Evolutionary conservation across 106 monocot genomes (phyloP).

Genomic region (Chionographis japonica): DNA sequence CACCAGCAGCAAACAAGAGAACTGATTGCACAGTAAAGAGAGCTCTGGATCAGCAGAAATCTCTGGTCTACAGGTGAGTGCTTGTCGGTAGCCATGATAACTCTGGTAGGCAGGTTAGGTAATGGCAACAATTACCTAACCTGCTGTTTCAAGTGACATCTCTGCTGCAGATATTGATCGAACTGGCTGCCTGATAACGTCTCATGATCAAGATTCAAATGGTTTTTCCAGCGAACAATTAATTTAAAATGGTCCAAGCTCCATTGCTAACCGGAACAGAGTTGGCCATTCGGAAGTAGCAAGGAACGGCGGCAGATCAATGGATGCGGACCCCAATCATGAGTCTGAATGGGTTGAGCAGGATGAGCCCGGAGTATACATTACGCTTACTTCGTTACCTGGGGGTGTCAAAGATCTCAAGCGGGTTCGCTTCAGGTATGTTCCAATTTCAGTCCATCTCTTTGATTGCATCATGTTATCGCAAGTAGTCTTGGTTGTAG

Average conservation of each 20-base stretch:
- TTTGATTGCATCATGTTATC: too few species aligned
- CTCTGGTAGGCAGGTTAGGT: too few species aligned
- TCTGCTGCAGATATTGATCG: constrained; percentile 41
- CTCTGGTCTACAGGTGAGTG: too few species aligned
- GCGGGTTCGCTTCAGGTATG: constrained; percentile 93
- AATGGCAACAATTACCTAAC: too few species aligned
- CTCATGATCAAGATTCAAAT: constrained; percentile 44
- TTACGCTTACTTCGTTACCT: constrained; percentile 83
- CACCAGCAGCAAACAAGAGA: too few species aligned
- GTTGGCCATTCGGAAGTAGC: constrained; percentile 26
- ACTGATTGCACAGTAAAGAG: too few species aligned
- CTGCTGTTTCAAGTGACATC: constrained; percentile 11
- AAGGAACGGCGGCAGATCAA: constrained; percentile 52
- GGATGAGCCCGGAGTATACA: constrained; percentile 96
- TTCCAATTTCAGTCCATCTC: too few species aligned
- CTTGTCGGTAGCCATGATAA: too few species aligned
- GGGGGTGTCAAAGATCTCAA: constrained; percentile 86
- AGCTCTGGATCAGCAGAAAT: too few species aligned
- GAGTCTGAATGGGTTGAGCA: constrained; percentile 94
- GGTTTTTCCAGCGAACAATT: constrained; percentile 13
- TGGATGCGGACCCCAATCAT: constrained; percentile 45
- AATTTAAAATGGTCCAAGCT: constrained; percentile 33
- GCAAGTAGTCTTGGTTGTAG: too few species aligned
- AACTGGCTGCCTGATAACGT: constrained; percentile 19
- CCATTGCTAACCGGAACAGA: constrained; percentile 30